Base-by-base conservation (phyloP, 306 rosid genomes). In the Styphnolobium japonicum region DNA sequence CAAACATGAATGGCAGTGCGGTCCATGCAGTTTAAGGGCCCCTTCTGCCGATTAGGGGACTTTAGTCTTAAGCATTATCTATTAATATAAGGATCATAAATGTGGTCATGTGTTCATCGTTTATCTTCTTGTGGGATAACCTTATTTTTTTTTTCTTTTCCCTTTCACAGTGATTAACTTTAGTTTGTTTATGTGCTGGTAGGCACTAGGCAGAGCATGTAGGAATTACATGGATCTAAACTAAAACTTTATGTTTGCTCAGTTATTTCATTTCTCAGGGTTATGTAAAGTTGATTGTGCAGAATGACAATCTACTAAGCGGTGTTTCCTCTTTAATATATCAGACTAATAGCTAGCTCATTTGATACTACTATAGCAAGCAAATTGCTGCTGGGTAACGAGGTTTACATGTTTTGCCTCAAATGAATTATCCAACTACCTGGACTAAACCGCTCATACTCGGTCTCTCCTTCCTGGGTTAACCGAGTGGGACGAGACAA, bases 1-100 rank as follows among this genome's bases (percentile, higher is more conserved):
- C 95, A 12, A 79, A 75, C 58, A 78, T 90, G 75, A 90, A 80
- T 84, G 87, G 89, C 85, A 92, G 88, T 69, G 92, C 88, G 19
- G 92, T 94, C 86, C 98, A 92, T 76, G 98, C 98, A 11, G 90
- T 92, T 80, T 89, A 80, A 85, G 56, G 73, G 58, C 16, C 60
- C 65, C 56, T 79, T 73, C 3, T 31, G 37, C 71, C 62, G 64
- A 82, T 66, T 76, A 73, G 83, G 82, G 76, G 80, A 19, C 55
- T 37, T 63, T 79, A 73, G n/a, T n/a, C 63, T 55, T 53, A 40
- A 58, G 67, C 51, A 52, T 34, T 62, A 77, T 65, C 45, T 80
- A 81, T 86, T 67, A 72, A 82, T 85, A 80, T 78, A 78, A 76
- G 82, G 65, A 81, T 80, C 69, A 75, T 76, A 70, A 86, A 80